Conservation (phyloP, 257 asterid species). For the Solanum lycopersicoides region DNA sequence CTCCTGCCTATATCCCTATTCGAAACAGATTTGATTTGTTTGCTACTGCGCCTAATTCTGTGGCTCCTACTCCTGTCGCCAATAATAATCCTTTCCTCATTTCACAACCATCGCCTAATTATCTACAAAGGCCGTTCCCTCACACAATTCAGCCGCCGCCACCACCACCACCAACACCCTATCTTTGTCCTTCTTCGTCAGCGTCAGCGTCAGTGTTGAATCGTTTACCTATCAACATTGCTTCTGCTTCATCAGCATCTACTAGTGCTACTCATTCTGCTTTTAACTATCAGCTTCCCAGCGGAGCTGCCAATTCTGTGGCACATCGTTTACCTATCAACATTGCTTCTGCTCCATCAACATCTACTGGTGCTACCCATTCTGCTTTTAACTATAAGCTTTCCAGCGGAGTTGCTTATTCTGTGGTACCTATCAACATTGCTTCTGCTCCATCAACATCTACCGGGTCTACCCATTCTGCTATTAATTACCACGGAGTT, state of each 20-base stretch:
- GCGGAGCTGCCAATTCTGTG: not conserved
- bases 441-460: no score
- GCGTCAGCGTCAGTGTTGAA: not conserved
- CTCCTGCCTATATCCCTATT: conserved; percentile 14
- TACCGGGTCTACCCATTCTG: no score
- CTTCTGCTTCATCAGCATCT: not conserved
- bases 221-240: not conserved
- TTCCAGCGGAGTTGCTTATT: not conserved
- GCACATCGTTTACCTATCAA: not conserved
- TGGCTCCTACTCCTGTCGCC: not conserved
- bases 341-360: not conserved
- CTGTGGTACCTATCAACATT: not conserved
- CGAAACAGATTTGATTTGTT: conserved; percentile 43
- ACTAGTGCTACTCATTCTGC: conserved; percentile 1
- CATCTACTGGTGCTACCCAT: not conserved
- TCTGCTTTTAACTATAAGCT: conserved; percentile 11
- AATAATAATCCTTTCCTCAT: conserved; percentile 11
- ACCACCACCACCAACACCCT: conserved; percentile 20
- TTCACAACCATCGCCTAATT: conserved; percentile 22
- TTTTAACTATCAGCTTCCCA: conserved; percentile 8
- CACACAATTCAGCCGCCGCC: conserved; percentile 35
- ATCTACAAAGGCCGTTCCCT: conserved; percentile 44
- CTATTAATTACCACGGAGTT: no score
- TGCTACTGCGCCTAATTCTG: conserved; percentile 9
- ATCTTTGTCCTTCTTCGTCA: conserved; percentile 10